Percentiles rank a stretch among this genome's conserved stretches.
Conservation (phyloP, 345 rosid species). For the Toxicodendron radicans region DNA sequence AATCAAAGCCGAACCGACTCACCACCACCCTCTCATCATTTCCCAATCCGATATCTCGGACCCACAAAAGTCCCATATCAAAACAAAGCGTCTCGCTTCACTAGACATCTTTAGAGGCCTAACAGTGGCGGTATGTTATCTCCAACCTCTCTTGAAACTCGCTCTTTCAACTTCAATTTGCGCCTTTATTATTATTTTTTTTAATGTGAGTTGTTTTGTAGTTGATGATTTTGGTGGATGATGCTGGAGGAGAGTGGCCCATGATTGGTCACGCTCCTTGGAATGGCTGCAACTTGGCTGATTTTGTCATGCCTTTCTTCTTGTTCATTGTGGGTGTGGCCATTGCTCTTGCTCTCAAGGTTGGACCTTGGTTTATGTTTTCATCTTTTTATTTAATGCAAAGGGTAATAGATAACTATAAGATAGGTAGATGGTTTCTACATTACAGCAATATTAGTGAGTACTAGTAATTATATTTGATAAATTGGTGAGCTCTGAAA, state of each 20-base stretch:
- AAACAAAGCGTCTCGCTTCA: conserved; percentile 54
- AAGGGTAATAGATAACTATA: too few species aligned
- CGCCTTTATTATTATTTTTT: neutral
- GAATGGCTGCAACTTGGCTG: conserved; percentile 91
- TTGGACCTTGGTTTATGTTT: conserved; percentile 12
- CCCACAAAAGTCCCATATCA: conserved; percentile 18
- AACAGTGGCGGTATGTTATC: conserved; percentile 63
- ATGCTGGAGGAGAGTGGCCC: conserved; percentile 94
- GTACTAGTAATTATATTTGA: too few species aligned
- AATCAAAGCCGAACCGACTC: conserved; percentile 37
- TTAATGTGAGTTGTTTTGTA: conserved; percentile 12
- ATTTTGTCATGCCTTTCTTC: conserved; percentile 96
- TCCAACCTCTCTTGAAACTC: neutral
- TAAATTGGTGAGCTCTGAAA: too few species aligned
- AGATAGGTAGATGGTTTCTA: too few species aligned
- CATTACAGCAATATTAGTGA: too few species aligned
- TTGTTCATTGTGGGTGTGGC: conserved; percentile 90
- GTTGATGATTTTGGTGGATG: conserved; percentile 92
- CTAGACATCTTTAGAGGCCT: conserved; percentile 92
- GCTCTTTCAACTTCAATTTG: neutral
- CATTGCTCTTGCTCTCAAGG: conserved; percentile 85
- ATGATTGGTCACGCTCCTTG: conserved; percentile 81
- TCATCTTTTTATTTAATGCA: neutral
- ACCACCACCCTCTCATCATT: conserved; percentile 36
- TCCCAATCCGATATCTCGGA: conserved; percentile 28